A percentile compares a stretch with the other conserved stretches of the same genome.
Conservation (phyloP, 2,329 filamentous ascomycete genomes). For the Fusarium sp. region DNA sequence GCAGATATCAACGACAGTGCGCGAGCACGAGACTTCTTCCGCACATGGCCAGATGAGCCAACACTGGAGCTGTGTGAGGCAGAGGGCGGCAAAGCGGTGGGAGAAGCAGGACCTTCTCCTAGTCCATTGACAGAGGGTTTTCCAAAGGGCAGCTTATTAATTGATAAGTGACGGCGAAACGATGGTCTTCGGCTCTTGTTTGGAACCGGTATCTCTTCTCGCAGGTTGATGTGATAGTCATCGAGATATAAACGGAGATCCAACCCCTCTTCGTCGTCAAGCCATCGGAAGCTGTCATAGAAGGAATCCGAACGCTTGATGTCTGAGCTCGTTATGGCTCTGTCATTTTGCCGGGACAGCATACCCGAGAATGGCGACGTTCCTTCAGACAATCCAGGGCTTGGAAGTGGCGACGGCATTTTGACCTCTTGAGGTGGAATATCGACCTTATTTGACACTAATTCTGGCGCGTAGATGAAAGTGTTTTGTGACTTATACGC, state of each 20-base stretch:
- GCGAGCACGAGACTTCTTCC: slow-evolving; percentile 63
- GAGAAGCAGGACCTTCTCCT: slow-evolving; percentile 51
- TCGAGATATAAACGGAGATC: slow-evolving; percentile 74
- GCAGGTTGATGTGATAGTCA: slow-evolving; percentile 73
- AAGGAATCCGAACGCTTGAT: slow-evolving; percentile 60
- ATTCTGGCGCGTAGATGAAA: slow-evolving; percentile 50
- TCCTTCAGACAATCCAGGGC: slow-evolving; percentile 34
- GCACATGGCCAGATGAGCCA: slow-evolving; percentile 50
- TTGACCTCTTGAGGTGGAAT: slow-evolving; percentile 35
- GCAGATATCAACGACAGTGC: slow-evolving; percentile 64
- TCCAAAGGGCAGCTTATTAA: slow-evolving; percentile 71
- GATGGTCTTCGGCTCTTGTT: slow-evolving; percentile 63
- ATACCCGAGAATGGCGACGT: slow-evolving; percentile 40
- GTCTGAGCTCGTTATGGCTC: slow-evolving; percentile 22
- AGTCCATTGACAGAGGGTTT: slow-evolving; percentile 61
- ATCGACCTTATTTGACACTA: slow-evolving; percentile 28
- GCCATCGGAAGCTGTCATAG: slow-evolving; percentile 76
- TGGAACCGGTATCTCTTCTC: slow-evolving; percentile 57
- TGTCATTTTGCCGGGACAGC: slow-evolving; percentile 34
- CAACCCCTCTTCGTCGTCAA: slow-evolving; percentile 76
- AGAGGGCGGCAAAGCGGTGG: slow-evolving; percentile 33
- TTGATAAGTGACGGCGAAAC: slow-evolving; percentile 76
- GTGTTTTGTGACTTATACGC: slow-evolving; percentile 47
- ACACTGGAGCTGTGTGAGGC: slow-evolving; percentile 33
- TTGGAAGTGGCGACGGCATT: slow-evolving; percentile 35